Percentiles rank a stretch among this genome's conserved stretches.
Conservation (phyloP, 768 basidiomycete genomes). For the Asterophora lycoperdoides region DNA sequence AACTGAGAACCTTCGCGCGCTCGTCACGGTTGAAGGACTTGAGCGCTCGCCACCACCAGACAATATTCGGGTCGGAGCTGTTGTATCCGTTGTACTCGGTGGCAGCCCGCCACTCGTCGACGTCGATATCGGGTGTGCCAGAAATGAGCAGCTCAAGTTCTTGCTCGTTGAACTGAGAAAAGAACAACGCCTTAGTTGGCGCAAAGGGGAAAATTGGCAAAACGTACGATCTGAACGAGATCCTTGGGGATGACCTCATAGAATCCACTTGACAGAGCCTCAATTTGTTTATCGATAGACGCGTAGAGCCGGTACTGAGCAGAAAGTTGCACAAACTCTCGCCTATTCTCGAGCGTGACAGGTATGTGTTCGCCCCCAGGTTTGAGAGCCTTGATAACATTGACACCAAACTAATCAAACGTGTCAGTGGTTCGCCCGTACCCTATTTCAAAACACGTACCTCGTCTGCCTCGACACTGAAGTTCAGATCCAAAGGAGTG, state of each 20-base stretch:
- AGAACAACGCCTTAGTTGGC: constrained; percentile 7
- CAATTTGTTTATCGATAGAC: constrained; percentile 95
- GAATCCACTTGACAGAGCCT: constrained; percentile 85
- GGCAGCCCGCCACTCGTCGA: constrained; percentile 94
- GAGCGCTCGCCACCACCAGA: constrained; percentile 99
- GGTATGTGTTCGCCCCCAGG: constrained; percentile 76
- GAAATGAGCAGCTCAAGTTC: constrained; percentile 93
- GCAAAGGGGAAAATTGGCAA: not conserved
- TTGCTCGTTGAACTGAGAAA: constrained; percentile 83
- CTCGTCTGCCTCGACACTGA: constrained; percentile 96
- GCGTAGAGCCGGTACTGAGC: constrained; percentile 91
- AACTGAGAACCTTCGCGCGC: constrained; percentile 93
- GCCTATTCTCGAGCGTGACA: constrained; percentile 95
- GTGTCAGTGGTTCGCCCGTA: constrained; percentile 5
- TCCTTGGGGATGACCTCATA: constrained; percentile 98
- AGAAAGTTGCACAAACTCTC: constrained; percentile 93
- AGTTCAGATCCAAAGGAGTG: constrained; percentile 79
- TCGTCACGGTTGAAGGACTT: constrained; percentile 98
- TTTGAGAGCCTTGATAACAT: constrained; percentile 83
- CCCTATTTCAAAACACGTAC: constrained; percentile 35
- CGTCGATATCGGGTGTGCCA: constrained; percentile 97
- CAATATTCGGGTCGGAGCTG: constrained; percentile 89
- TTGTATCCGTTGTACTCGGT: constrained; percentile 89
- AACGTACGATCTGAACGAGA: constrained; percentile 82
- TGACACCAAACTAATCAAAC: constrained; percentile 74